Base-by-base conservation (phyloP, 306 rosid species). In the Canavalia gladiata region DNA sequence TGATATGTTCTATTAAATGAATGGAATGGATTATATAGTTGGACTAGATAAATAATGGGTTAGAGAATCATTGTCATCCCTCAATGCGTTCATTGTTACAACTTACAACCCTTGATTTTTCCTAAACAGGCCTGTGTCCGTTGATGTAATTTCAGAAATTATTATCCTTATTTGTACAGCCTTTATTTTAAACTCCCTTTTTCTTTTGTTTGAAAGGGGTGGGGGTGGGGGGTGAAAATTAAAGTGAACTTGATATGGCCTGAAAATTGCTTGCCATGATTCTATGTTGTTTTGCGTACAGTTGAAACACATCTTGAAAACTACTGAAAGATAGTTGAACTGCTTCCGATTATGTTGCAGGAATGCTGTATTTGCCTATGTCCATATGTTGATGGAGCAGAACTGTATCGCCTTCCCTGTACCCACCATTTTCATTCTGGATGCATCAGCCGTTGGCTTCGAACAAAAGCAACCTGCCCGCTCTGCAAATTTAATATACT, bases 351-450 rank as follows among this genome's bases (percentile, higher is more conserved):
- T 70, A 25, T 79, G 37, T 57, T 78, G 67, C 7, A 93, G 97
- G 97, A 93, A 69, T 93, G 97, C 54, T 93, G 97, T 85, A 91
- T 93, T 64, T 93, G 97, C 86, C 92, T 93, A 47, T 88, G 93
- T 2, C 74, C 75, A 30, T 93, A 93, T 46, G 92, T 75, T 46
- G 93, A 90, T 5, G 97, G 97, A 81, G 83, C 87, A 2, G 97
- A 93, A 86, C 85, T 93, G 60, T 86, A 87, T 76, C 88, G 90
- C 42, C 94, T 91, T 73, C 94, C 97, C 41, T 93, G 97, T 82
- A 82, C 83, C 78, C 97, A 93, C 87, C 97, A 93, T 87, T 93
- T 93, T 68, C 97, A 93, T 59, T 87, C 94, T 64, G 94, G 87
- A 69, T 93, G 97, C 93, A 91, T 93, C 45, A 72, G 90, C 85